Conservation (phyloP, 129 eudicot genomes). For the Helianthus tuberosus region DNA sequence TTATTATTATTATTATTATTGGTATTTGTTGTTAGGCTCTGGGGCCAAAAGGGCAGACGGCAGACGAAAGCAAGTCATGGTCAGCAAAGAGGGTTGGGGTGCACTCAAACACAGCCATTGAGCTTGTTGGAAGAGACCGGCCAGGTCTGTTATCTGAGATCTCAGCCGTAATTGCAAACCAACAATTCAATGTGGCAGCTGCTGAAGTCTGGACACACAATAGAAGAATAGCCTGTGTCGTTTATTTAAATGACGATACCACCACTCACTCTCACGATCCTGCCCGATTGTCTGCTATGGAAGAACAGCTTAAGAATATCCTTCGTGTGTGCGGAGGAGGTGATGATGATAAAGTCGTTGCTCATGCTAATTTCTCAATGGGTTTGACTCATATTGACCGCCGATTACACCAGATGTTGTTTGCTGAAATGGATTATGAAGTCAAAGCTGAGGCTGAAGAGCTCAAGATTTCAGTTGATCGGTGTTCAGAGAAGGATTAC, state of each 20-base stretch:
- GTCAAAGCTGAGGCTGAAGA: slow-evolving; percentile 47
- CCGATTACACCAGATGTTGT: slow-evolving; percentile 90
- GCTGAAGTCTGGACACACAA: slow-evolving; percentile 96
- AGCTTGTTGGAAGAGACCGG: slow-evolving; percentile 87
- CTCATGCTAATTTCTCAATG: slow-evolving; percentile 60
- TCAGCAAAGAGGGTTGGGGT: slow-evolving; percentile 72
- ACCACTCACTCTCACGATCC: slow-evolving; percentile 53
- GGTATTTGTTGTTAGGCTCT: slow-evolving; percentile 53
- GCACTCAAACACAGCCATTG: slow-evolving; percentile 70
- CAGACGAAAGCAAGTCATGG: slow-evolving; percentile 53
- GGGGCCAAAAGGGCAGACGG: slow-evolving; percentile 66
- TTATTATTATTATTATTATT: neutral
- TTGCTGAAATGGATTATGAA: slow-evolving; percentile 87
- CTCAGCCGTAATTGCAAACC: slow-evolving; percentile 77
- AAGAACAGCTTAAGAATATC: slow-evolving; percentile 78
- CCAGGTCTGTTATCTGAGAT: slow-evolving; percentile 90
- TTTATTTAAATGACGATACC: slow-evolving; percentile 64
- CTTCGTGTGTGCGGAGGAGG: slow-evolving; percentile 60
- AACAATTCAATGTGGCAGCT: slow-evolving; percentile 66
- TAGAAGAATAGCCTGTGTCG: slow-evolving; percentile 69
- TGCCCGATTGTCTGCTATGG: slow-evolving; percentile 60
- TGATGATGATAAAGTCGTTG: slow-evolving; percentile 55
- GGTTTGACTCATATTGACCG: slow-evolving; percentile 82
- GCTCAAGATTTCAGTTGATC: slow-evolving; percentile 63
- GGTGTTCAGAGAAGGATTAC: slow-evolving; percentile 78